A percentile compares a stretch with the other conserved stretches of the same genome.
phyloP scores from a whole-genome alignment of 345 rosid species.

The Brassica rapa region DNA sequence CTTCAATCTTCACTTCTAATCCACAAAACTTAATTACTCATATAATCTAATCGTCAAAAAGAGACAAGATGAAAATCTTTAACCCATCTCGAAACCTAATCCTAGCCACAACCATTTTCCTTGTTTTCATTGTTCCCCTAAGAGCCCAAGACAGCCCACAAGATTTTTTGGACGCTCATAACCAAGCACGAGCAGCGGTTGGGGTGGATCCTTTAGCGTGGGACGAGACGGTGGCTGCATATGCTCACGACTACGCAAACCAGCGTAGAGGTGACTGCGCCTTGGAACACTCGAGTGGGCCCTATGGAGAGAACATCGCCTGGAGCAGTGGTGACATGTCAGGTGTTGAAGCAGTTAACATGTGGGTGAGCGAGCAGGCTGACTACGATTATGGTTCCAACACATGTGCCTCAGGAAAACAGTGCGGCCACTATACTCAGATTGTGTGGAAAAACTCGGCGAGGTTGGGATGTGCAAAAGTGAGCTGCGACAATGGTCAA shows the following conservation, averaged over 20 bases:
- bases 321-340: conserved; percentile 42
- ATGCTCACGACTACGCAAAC: conserved; percentile 46
- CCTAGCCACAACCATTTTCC: conserved; percentile 19
- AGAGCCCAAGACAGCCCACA: conserved; percentile 46
- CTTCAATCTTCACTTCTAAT: not conserved
- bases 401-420: too few relatives aligned
- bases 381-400: too few relatives aligned
- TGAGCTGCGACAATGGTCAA: conserved; percentile 51
- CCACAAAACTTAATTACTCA: conserved; percentile 1
- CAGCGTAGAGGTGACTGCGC: conserved; percentile 45
- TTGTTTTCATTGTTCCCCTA: conserved; percentile 13
- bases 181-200: conserved; percentile 49
- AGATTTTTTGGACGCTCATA: conserved; percentile 53
- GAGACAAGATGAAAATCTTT: conserved; percentile 17
- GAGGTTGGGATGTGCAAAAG: conserved; percentile 66
- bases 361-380: conserved; percentile 8
- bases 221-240: conserved; percentile 50
- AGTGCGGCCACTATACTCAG: too few relatives aligned
- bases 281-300: conserved; percentile 48
- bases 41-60: not conserved
- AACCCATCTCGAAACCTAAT: conserved; percentile 20
- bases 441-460: conserved; percentile 51
- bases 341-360: conserved; percentile 19
- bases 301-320: conserved; percentile 66
- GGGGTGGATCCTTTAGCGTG: conserved; percentile 49